These are phyloP conservation scores for Geoglossum glabrum DNA, from an alignment of 495 filamentous ascomycete species.

Conservation along the genomic window DNA sequence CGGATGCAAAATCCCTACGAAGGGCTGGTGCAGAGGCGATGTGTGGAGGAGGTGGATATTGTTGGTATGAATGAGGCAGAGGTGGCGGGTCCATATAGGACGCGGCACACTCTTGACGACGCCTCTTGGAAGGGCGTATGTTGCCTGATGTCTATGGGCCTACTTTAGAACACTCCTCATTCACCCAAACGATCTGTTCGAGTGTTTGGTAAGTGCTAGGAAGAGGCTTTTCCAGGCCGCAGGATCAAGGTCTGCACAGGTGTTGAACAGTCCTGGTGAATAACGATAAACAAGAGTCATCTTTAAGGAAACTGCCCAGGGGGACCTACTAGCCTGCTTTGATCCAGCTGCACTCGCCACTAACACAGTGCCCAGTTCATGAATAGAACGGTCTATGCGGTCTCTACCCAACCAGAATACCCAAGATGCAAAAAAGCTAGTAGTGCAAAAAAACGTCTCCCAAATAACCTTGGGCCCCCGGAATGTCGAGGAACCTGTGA, in stretches of 20 bases:
- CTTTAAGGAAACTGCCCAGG: background rate
- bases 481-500: background rate
- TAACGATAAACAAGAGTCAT: background rate
- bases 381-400: background rate
- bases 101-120: background rate
- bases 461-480: background rate
- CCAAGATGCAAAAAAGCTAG: background rate
- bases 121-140: background rate
- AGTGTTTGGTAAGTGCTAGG: background rate
- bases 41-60: background rate
- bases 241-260: background rate
- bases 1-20: background rate
- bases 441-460: background rate
- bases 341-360: background rate
- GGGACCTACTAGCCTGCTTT: background rate
- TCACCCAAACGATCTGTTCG: background rate
- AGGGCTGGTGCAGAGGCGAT: background rate
- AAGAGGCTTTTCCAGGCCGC: background rate
- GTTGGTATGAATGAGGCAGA: background rate
- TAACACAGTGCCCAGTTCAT: background rate
- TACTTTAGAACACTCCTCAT: background rate
- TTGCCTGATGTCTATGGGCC: background rate
- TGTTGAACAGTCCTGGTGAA: background rate
- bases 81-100: background rate
- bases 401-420: background rate